Conservation (phyloP, 2,329 filamentous ascomycete genomes). For the Colletotrichum trifolii region DNA sequence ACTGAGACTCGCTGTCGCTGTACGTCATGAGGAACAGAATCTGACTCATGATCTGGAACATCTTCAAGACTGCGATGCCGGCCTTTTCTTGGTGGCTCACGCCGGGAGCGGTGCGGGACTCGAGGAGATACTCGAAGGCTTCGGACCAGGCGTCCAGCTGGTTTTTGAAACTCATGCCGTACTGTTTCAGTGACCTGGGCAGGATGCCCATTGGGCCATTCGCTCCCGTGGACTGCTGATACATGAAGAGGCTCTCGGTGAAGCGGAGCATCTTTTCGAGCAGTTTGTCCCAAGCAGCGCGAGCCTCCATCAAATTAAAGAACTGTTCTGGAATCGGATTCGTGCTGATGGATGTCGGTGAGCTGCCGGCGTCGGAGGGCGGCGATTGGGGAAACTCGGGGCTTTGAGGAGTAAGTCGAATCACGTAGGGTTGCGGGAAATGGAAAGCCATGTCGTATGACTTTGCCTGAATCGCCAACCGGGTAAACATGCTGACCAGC, state of each 20-base stretch:
- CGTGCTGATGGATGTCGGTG: slow-evolving; percentile 52
- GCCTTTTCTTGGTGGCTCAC: slow-evolving; percentile 67
- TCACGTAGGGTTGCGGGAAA: slow-evolving; percentile 71
- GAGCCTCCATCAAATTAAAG: slow-evolving; percentile 62
- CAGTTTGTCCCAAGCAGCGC: slow-evolving; percentile 66
- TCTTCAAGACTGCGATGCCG: slow-evolving; percentile 70
- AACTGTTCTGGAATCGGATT: slow-evolving; percentile 59
- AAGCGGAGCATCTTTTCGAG: slow-evolving; percentile 68
- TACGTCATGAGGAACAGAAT: slow-evolving; percentile 71
- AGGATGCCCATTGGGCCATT: slow-evolving; percentile 65
- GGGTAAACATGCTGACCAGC: slow-evolving; percentile 71
- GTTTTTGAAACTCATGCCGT: slow-evolving; percentile 59
- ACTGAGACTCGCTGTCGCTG: slow-evolving; percentile 66
- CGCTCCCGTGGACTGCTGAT: slow-evolving; percentile 51
- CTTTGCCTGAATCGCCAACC: slow-evolving; percentile 73
- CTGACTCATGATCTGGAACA: slow-evolving; percentile 68
- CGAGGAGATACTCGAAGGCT: slow-evolving; percentile 67
- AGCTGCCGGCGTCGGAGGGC: slow-evolving; percentile 53
- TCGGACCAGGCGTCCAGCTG: slow-evolving; percentile 65
- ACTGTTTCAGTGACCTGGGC: slow-evolving; percentile 58
- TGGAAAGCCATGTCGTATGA: slow-evolving; percentile 77
- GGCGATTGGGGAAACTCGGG: slow-evolving; percentile 53
- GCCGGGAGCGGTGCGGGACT: slow-evolving; percentile 58
- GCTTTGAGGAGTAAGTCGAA: slow-evolving; percentile 58
- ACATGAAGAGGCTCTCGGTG: slow-evolving; percentile 64